Conservation (phyloP, 495 filamentous ascomycete genomes). For the Penicillium diatomitis region DNA sequence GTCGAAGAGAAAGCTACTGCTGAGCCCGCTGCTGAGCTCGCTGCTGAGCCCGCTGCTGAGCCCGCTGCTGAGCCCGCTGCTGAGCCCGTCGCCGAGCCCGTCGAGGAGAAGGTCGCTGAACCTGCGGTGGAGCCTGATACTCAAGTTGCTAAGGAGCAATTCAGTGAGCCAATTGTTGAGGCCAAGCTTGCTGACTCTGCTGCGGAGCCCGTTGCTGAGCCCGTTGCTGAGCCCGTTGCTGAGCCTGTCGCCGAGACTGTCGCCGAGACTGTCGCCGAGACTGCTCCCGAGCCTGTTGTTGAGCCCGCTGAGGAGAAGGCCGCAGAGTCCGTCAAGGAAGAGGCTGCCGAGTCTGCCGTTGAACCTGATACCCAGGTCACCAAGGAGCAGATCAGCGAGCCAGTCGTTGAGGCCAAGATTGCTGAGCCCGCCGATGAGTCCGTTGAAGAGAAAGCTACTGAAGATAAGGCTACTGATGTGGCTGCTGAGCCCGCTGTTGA, state of each 20-base stretch:
- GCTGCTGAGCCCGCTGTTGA: not conserved
- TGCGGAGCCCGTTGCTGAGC: conserved; percentile 1
- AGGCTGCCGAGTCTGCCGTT: not conserved
- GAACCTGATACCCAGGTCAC: not conserved
- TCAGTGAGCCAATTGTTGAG: not conserved
- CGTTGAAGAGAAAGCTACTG: conserved; percentile 1
- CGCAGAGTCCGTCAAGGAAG: not conserved
- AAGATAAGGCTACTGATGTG: conserved; percentile 1
- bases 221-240: not conserved
- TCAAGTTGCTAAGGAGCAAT: not conserved
- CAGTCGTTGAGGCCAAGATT: not conserved
- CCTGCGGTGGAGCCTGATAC: conserved; percentile 1
- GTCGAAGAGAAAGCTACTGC: not conserved
- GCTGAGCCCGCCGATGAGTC: not conserved
- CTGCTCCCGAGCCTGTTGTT: not conserved
- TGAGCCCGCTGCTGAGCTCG: not conserved
- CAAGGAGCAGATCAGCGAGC: not conserved
- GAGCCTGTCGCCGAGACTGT: not conserved
- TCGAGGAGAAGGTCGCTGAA: not conserved
- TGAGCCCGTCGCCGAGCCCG: not conserved
- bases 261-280: not conserved
- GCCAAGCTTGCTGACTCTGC: not conserved
- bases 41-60: not conserved
- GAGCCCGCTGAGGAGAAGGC: not conserved
- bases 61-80: not conserved